These are phyloP conservation scores for Fusarium gaditjirri DNA, from an alignment of 2,329 filamentous ascomycete species.

Conservation along the genomic window DNA sequence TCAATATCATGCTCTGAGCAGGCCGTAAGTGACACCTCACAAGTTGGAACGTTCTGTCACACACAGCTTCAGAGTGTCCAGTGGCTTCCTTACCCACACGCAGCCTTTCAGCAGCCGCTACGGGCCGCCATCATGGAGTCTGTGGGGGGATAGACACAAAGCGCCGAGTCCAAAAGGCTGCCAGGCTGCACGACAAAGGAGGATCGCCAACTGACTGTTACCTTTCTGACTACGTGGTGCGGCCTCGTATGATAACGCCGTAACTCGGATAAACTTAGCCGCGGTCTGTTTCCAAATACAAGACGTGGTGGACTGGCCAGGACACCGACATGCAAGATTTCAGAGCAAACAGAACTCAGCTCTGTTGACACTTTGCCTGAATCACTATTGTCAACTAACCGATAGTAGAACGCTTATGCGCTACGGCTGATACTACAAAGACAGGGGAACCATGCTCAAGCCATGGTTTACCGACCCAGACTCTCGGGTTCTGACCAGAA, in stretches of 20 bases:
- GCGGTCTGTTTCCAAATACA: constrained; percentile 20
- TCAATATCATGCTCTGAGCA: constrained; percentile 37
- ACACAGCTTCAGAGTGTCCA: constrained; percentile 12
- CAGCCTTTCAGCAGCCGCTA: constrained; percentile 39
- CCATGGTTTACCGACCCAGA: constrained; percentile 50
- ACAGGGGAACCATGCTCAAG: constrained; percentile 47
- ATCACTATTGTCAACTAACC: not conserved
- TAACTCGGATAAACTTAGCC: constrained; percentile 22
- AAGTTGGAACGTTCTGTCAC: constrained; percentile 28
- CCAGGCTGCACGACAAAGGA: constrained; percentile 28
- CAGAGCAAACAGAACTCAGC: not conserved
- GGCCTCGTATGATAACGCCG: constrained; percentile 10
- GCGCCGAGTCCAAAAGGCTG: constrained; percentile 24
- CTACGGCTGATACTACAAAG: constrained; percentile 33
- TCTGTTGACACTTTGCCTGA: not conserved
- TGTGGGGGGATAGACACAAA: constrained; percentile 23
- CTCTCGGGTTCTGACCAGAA: constrained; percentile 49
- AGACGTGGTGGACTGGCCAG: not conserved
- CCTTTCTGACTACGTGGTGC: constrained; percentile 19
- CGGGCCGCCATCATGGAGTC: constrained; percentile 43
- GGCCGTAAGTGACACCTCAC: constrained; percentile 23
- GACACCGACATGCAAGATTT: not conserved
- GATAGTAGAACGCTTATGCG: constrained; percentile 9
- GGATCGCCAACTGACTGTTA: constrained; percentile 26
- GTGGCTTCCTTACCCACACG: constrained; percentile 30